Evolutionary conservation across 2,329 filamentous ascomycete genomes (phyloP).

Genomic region (Pseudopithomyces maydicus): DNA sequence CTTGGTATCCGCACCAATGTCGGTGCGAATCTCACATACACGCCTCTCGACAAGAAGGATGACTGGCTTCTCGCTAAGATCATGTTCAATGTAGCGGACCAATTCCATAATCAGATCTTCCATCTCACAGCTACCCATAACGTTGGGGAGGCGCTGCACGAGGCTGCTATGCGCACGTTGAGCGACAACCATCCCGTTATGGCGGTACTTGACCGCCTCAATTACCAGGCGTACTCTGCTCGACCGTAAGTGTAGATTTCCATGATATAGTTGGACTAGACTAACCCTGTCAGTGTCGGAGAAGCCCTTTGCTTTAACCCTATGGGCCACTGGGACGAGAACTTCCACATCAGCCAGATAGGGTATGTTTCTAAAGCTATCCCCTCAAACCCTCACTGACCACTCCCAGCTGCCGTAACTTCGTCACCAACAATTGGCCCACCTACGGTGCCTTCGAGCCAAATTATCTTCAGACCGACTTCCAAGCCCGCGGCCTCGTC

Average conservation of each 20-base stretch:
- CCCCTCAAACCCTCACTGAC: background rate
- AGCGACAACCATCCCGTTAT: constrained; percentile 9
- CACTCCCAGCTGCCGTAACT: background rate
- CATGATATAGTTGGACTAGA: background rate
- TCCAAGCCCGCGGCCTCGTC: constrained; percentile 4
- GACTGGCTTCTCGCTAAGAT: constrained; percentile 13
- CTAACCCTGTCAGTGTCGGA: background rate
- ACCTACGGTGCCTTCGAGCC: constrained; percentile 4
- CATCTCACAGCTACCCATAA: constrained; percentile 11
- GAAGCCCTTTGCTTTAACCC: constrained; percentile 7
- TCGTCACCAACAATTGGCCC: constrained; percentile 6
- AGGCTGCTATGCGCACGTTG: constrained; percentile 10
- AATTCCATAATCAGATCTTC: constrained; percentile 6
- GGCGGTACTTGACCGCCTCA: constrained; percentile 6
- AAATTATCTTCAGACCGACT: constrained; percentile 7
- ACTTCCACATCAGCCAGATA: constrained; percentile 9
- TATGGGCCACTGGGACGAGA: constrained; percentile 9
- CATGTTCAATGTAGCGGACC: constrained; percentile 8
- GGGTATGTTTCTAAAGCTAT: background rate
- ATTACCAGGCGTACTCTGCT: constrained; percentile 8
- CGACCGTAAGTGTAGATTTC: background rate
- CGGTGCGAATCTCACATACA: constrained; percentile 8
- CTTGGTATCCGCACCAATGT: constrained; percentile 5
- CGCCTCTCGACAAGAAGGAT: background rate
- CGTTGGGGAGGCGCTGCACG: constrained; percentile 9